Evolutionary conservation across 2,329 filamentous ascomycete species (phyloP).

Genomic region (Corinectria fuckeliana): DNA sequence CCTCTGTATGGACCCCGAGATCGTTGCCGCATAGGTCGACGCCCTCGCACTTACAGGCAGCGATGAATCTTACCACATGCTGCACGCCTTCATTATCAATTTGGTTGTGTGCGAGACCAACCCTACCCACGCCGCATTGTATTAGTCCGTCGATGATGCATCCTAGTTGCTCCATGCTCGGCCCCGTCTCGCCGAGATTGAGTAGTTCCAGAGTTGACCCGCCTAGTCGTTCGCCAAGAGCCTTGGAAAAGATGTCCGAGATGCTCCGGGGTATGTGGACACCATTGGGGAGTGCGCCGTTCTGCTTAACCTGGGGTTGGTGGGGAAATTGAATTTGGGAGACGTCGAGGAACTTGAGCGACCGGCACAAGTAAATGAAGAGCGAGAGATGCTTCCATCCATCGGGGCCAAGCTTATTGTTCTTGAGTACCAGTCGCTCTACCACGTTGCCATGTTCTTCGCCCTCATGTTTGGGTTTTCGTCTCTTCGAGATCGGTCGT

Average conservation of each 20-base stretch:
- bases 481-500: conserved; percentile 63
- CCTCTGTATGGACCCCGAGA: conserved; percentile 60
- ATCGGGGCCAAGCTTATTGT: conserved; percentile 86
- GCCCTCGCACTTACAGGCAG: conserved; percentile 80
- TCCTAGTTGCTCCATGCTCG: conserved; percentile 74
- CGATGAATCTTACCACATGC: conserved; percentile 78
- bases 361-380: conserved; percentile 89
- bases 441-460: conserved; percentile 73
- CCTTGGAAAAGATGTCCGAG: conserved; percentile 73
- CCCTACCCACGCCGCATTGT: conserved; percentile 75
- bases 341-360: conserved; percentile 84
- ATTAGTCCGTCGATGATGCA: conserved; percentile 83
- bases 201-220: conserved; percentile 81
- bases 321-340: conserved; percentile 82
- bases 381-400: conserved; percentile 92
- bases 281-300: conserved; percentile 42
- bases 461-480: conserved; percentile 51
- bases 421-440: conserved; percentile 86
- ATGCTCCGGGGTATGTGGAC: conserved; percentile 43
- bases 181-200: conserved; percentile 79
- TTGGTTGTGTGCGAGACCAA: conserved; percentile 84
- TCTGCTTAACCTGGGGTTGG: conserved; percentile 41
- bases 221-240: conserved; percentile 77
- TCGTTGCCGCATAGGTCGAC: conserved; percentile 91
- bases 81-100: conserved; percentile 76